Evolutionary conservation across 345 rosid species (phyloP), one percentile per base, ranked within the genome.

Genomic region (Camelina laxa): DNA sequence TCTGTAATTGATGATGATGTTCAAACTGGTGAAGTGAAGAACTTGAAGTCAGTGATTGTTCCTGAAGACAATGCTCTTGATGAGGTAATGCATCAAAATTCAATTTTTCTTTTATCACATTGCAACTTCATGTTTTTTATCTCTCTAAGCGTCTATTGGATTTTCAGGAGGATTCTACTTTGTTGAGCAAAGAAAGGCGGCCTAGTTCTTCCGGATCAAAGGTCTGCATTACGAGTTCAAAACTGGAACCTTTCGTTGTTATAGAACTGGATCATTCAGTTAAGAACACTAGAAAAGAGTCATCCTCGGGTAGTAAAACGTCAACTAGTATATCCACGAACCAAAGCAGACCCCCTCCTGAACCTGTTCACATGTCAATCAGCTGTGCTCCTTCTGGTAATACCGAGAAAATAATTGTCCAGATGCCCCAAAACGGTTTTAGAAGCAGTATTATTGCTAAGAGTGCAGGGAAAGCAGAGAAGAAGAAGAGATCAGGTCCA

Each of bases 131-230:
- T 63, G 61, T 47, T 73, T 36, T 57, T 53, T 45, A 17, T 22
- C 3, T 22, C 17, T 59, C 67, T 71, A 10, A 72, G 35, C 16
- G 20, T 38, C 42, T 35, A 72, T 79, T 78, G 89, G 73, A 70
- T 78, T 75, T 82, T 60, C 73, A 70, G 80, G 73, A 67, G 50
- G 82, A 64, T 20, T 60, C 38, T 7, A 64, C 73, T 67, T 59
- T 84, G 33, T 75, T 78, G 33, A 72, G 78, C 36, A 82, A 78
- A 76, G 87, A 83, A 75, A 84, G 82, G 21, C 75, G 57, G 47
- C 14, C 66, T 58, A 79, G 60, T 65, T 81, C 84, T 39, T 77
- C 68, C 0, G 72, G 55, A 57, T 70, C 67, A 0, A 76, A 69
- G 65, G 8, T 42, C 65, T 53, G 30, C 19, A 24, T 51, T 44